phyloP scores from a whole-genome alignment of 1,139 yeast genomes.

The Magnusiomyces starmeri region DNA sequence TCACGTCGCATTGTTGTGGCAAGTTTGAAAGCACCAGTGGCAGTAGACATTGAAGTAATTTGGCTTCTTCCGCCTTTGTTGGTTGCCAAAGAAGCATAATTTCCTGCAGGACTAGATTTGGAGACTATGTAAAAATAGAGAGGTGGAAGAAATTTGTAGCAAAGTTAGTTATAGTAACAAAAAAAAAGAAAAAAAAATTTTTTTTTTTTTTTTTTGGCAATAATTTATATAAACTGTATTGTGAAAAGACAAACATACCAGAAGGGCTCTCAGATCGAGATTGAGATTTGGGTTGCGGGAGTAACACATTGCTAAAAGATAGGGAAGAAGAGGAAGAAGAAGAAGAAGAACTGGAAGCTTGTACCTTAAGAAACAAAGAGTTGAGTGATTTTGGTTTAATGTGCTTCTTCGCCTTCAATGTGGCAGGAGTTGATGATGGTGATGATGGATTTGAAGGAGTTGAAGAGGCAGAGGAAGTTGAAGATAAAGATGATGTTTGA shows the following conservation, averaged over 20 bases:
- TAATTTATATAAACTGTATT: no score
- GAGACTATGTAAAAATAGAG: conserved; percentile 1
- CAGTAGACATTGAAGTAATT: conserved; percentile 23
- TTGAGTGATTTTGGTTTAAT: conserved; percentile 37
- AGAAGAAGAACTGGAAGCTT: conserved; percentile 9
- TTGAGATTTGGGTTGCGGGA: conserved; percentile 5
- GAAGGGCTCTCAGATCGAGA: conserved; percentile 2
- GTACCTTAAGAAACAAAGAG: conserved; percentile 28
- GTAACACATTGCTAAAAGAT: conserved; percentile 9
- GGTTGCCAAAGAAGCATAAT: conserved; percentile 7
- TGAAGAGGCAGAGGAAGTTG: neutral
- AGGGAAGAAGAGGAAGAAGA: conserved; percentile 14
- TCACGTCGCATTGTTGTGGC: conserved; percentile 27
- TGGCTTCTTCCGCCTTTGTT: conserved; percentile 8
- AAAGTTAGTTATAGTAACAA: neutral
- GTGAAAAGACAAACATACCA: conserved; percentile 13
- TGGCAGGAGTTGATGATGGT: neutral
- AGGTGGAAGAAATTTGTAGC: neutral
- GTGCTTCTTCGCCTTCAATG: conserved; percentile 23
- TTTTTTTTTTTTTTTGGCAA: no score
- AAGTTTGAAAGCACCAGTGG: conserved; percentile 33
- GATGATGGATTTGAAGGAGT: neutral
- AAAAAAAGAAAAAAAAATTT: neutral
- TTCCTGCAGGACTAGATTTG: conserved; percentile 16
- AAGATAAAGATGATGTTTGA: neutral